phyloP scores from a whole-genome alignment of 108 stramenopile genomes.

The Craspedostauros australis region DNA sequence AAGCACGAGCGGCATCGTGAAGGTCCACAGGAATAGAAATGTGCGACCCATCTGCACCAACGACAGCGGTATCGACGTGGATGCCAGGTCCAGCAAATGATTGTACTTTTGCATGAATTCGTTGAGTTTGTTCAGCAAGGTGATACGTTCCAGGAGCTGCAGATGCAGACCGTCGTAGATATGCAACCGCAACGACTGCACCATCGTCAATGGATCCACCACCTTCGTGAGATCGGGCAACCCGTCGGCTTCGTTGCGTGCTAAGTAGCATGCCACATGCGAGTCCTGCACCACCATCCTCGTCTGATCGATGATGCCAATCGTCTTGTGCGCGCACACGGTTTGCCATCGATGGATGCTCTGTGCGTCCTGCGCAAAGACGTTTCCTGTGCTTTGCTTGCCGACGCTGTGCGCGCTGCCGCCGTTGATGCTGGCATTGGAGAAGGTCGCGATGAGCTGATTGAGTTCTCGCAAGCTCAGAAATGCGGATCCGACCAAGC shows the following conservation, averaged over 20 bases:
- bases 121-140: constrained; percentile 35
- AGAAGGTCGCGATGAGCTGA: constrained; percentile 15
- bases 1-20: constrained; percentile 39
- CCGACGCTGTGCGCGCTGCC: neutral
- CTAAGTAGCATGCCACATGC: constrained; percentile 17
- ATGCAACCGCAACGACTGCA: constrained; percentile 47
- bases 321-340: constrained; percentile 12
- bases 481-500: constrained; percentile 19
- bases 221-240: too few species aligned
- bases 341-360: constrained; percentile 19
- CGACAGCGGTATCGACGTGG: constrained; percentile 53
- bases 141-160: constrained; percentile 34
- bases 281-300: constrained; percentile 17
- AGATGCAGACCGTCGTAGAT: constrained; percentile 26
- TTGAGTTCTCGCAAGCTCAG: constrained; percentile 33
- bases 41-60: constrained; percentile 59
- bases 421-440: neutral
- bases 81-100: constrained; percentile 26
- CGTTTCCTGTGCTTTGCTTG: neutral
- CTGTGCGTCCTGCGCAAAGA: neutral
- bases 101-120: constrained; percentile 26
- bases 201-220: constrained; percentile 36
- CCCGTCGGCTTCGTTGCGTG: constrained; percentile 7
- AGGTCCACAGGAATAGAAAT: constrained; percentile 46
- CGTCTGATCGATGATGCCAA: constrained; percentile 27